Evolutionary conservation across 345 rosid species (phyloP).

Genomic region (Cardamine chenopodiifolia): DNA sequence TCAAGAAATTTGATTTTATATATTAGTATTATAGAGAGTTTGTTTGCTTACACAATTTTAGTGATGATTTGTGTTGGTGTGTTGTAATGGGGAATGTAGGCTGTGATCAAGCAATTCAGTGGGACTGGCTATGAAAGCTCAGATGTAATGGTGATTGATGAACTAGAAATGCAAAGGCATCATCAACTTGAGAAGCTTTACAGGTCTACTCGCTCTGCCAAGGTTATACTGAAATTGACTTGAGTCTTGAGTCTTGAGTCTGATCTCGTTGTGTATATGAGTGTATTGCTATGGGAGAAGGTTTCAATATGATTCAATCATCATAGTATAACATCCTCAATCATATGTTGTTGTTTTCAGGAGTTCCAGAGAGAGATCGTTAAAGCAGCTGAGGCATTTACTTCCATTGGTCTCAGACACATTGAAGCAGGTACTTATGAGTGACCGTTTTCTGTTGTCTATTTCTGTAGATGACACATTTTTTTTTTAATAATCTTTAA

Average conservation of each 20-base stretch:
- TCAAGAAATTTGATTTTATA: slow-evolving; percentile 4
- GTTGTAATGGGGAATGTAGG: slow-evolving; percentile 50
- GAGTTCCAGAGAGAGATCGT: slow-evolving; percentile 85
- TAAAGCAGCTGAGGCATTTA: slow-evolving; percentile 78
- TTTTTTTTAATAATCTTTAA: slow-evolving; percentile 7
- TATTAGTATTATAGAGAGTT: neutral
- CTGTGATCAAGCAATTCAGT: slow-evolving; percentile 92
- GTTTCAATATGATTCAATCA: neutral
- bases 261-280: neutral
- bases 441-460: slow-evolving; percentile 7
- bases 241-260: neutral
- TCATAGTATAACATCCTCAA: neutral
- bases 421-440: slow-evolving; percentile 75
- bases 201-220: slow-evolving; percentile 75
- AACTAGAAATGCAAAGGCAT: slow-evolving; percentile 93
- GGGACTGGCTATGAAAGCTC: slow-evolving; percentile 92
- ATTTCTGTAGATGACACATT: neutral
- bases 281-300: neutral
- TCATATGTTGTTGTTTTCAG: slow-evolving; percentile 48
- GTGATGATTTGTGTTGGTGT: slow-evolving; percentile 40
- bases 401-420: slow-evolving; percentile 74
- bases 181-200: slow-evolving; percentile 89
- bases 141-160: slow-evolving; percentile 83
- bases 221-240: slow-evolving; percentile 48
- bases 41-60: slow-evolving; percentile 5